A percentile compares a stretch with the other conserved stretches of the same genome.
These are phyloP conservation scores for Leishmania martiniquensis DNA, from an alignment of 208 protist species.

Conservation along the genomic window DNA sequence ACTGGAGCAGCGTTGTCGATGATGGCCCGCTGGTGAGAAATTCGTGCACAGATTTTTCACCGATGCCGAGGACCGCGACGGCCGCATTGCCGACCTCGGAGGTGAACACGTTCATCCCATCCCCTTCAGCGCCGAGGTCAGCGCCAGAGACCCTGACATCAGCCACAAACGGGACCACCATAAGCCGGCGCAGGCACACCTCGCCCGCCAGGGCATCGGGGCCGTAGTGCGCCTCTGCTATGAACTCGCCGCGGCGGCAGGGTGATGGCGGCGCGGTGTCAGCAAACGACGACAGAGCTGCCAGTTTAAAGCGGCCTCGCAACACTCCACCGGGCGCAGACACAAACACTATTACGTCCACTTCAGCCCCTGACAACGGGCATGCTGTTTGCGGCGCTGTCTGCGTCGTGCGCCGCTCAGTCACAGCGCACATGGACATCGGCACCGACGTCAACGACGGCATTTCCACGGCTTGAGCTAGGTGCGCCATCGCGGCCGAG, in stretches of 20 bases:
- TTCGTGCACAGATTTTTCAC: constrained; percentile 40
- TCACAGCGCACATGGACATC: constrained; percentile 38
- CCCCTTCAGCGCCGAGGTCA: neutral
- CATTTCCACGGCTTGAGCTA: constrained; percentile 50
- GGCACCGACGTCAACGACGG: constrained; percentile 46
- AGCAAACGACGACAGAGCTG: neutral
- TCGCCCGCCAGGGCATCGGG: constrained; percentile 13
- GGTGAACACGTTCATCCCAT: neutral
- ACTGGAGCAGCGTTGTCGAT: constrained; percentile 52
- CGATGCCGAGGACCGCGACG: constrained; percentile 48
- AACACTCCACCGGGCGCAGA: constrained; percentile 17
- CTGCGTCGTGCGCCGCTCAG: neutral
- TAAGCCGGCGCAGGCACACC: constrained; percentile 23
- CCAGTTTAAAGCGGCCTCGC: constrained; percentile 23
- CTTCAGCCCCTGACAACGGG: neutral
- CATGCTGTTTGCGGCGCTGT: neutral
- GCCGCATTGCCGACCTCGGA: neutral
- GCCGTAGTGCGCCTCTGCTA: constrained; percentile 16
- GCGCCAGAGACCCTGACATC: neutral
- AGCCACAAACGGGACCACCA: constrained; percentile 17
- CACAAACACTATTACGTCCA: constrained; percentile 24
- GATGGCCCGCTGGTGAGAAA: constrained; percentile 39
- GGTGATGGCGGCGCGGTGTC: neutral
- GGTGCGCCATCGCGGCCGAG: constrained; percentile 16
- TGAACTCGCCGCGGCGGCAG: neutral